These are phyloP conservation scores for Macroventuria anomochaeta DNA, from an alignment of 2,329 filamentous ascomycete species.

Conservation along the genomic window DNA sequence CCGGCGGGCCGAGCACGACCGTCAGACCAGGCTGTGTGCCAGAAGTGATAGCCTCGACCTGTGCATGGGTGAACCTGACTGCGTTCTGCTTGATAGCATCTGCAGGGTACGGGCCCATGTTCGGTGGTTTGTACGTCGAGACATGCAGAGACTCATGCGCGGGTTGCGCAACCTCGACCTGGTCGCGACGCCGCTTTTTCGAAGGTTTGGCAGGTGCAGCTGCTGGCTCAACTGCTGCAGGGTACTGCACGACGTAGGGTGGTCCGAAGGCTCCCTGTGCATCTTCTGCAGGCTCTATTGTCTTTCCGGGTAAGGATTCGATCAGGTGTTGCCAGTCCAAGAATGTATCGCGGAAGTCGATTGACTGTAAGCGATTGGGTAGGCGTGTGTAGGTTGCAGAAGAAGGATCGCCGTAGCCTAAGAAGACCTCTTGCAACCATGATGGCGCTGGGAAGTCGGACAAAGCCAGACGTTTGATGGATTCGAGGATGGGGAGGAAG, in stretches of 20 bases:
- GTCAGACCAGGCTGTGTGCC: conserved; percentile 94
- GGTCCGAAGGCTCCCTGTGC: conserved; percentile 78
- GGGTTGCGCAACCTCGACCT: conserved; percentile 67
- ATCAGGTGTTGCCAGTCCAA: conserved; percentile 93
- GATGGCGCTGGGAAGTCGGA: conserved; percentile 84
- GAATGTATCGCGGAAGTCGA: conserved; percentile 95
- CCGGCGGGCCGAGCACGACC: conserved; percentile 91
- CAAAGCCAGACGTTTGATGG: conserved; percentile 83
- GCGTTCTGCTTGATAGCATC: conserved; percentile 82
- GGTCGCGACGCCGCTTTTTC: conserved; percentile 86
- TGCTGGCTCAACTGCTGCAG: conserved; percentile 45
- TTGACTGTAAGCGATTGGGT: conserved; percentile 74
- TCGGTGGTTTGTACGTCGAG: conserved; percentile 87
- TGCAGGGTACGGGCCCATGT: conserved; percentile 86
- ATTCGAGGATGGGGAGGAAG: conserved; percentile 91
- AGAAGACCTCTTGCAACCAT: conserved; percentile 95
- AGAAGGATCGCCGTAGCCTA: conserved; percentile 94
- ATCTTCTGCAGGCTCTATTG: conserved; percentile 77
- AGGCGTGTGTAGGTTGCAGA: conserved; percentile 86
- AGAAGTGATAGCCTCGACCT: conserved; percentile 90
- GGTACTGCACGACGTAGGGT: conserved; percentile 81
- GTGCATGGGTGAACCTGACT: conserved; percentile 87
- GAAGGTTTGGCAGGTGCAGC: conserved; percentile 64
- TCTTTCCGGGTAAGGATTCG: conserved; percentile 87
- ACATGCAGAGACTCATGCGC: conserved; percentile 74